These are phyloP conservation scores for Aspergillus sp. DNA, from an alignment of 2,329 filamentous ascomycete species.

Conservation along the genomic window DNA sequence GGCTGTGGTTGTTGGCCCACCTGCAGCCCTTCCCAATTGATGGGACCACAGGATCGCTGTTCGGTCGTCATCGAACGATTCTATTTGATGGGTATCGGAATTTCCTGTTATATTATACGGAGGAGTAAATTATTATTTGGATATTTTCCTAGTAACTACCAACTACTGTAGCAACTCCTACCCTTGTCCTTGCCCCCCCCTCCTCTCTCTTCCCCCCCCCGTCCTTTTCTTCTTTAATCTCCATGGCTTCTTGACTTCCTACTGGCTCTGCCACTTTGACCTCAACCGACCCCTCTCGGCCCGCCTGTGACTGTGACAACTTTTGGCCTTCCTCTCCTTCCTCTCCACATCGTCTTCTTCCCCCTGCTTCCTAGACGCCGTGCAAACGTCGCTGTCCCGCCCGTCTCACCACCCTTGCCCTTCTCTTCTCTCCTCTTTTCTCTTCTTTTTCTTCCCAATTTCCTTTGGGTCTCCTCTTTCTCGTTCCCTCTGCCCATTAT, in stretches of 20 bases:
- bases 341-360: constrained; percentile 2
- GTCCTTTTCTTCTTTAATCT: constrained; percentile 5
- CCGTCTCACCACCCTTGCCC: constrained; percentile 1
- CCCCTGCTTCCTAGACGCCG: constrained; percentile 21
- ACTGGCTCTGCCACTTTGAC: constrained; percentile 13
- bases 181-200: neutral
- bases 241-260: constrained; percentile 9
- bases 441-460: neutral
- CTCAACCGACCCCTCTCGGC: constrained; percentile 20
- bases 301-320: constrained; percentile 16
- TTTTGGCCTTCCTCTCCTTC: constrained; percentile 5
- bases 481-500: too few relatives aligned
- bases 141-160: too few relatives aligned
- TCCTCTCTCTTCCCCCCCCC: neutral
- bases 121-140: too few relatives aligned
- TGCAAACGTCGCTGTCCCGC: constrained; percentile 9
- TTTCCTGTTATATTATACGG: neutral
- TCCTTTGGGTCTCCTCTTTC: neutral
- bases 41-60: constrained; percentile 14
- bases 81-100: constrained; percentile 13
- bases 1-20: constrained; percentile 15
- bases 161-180: too few relatives aligned
- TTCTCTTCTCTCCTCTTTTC: neutral
- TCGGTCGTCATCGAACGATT: constrained; percentile 11
- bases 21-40: constrained; percentile 17